Percentiles rank a stretch among this genome's conserved stretches.
These are phyloP conservation scores for Fraxinus greggii DNA, from an alignment of 305 asterid genomes.

Conservation along the genomic window DNA sequence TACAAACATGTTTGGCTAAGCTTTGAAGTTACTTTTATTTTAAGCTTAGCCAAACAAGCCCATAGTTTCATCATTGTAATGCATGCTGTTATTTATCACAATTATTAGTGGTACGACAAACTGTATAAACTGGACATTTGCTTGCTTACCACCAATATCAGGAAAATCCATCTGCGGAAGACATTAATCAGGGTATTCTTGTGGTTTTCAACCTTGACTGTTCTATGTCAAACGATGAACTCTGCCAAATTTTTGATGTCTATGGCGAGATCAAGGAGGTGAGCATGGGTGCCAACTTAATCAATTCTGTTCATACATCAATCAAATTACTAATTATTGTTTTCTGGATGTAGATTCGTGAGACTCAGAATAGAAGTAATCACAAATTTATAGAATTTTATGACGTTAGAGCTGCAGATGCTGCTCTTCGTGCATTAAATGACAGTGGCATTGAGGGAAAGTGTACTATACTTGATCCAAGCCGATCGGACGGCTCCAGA, in stretches of 20 bases:
- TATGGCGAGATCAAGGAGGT: slow-evolving; percentile 96
- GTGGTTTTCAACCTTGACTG: slow-evolving; percentile 77
- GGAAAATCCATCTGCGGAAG: slow-evolving; percentile 78
- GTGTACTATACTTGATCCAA: slow-evolving; percentile 67
- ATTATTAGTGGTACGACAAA: too few relatives aligned
- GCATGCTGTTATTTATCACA: background rate
- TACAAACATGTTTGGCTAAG: background rate
- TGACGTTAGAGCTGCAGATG: too few relatives aligned
- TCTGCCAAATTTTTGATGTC: slow-evolving; percentile 69
- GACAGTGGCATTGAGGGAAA: slow-evolving; percentile 75
- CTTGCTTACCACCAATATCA: slow-evolving; percentile 29
- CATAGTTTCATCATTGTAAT: background rate
- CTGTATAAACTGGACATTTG: slow-evolving; percentile 9
- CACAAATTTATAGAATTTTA: slow-evolving; percentile 56
- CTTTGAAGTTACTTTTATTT: background rate
- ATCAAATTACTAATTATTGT: slow-evolving; percentile 19
- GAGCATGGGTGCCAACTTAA: slow-evolving; percentile 22
- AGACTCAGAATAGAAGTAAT: slow-evolving; percentile 56
- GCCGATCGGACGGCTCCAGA: slow-evolving; percentile 62
- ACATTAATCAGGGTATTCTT: slow-evolving; percentile 69
- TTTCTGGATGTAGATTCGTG: slow-evolving; percentile 63
- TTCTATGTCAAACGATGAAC: slow-evolving; percentile 77
- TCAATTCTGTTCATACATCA: slow-evolving; percentile 20
- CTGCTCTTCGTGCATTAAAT: slow-evolving; percentile 67
- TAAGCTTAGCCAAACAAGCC: background rate